Percentiles rank a stretch among this genome's conserved stretches.
Conservation (phyloP, 129 eudicot genomes). For the Escallonia herrerae region DNA sequence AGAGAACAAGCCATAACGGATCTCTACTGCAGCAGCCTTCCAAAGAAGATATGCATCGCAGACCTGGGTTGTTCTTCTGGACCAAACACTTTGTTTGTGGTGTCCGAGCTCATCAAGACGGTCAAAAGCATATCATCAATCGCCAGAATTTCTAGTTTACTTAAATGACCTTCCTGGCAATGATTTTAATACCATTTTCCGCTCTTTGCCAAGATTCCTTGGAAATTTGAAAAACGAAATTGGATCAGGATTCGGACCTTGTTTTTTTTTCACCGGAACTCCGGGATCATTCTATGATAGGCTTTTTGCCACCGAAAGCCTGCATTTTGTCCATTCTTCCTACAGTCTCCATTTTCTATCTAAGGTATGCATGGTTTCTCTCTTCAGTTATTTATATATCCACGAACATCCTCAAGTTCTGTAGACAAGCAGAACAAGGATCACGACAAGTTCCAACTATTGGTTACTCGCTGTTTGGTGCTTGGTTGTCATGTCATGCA, state of each 20-base stretch:
- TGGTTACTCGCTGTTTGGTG: too few species aligned
- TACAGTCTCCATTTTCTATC: conserved; percentile 85
- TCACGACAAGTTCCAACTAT: too few species aligned
- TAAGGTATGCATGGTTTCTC: too few species aligned
- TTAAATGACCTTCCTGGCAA: conserved; percentile 82
- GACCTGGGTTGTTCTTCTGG: conserved; percentile 88
- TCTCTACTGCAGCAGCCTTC: conserved; percentile 26
- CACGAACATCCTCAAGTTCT: too few species aligned
- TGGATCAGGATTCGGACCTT: conserved; percentile 22
- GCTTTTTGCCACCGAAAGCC: conserved; percentile 35
- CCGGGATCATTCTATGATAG: conserved; percentile 71
- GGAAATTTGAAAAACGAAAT: conserved; percentile 23
- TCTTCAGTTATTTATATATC: too few species aligned
- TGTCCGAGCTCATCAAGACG: conserved; percentile 32
- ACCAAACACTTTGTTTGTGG: conserved; percentile 52
- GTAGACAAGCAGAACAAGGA: too few species aligned
- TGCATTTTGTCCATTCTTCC: conserved; percentile 77
- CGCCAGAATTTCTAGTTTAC: conserved; percentile 52
- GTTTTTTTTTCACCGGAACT: conserved; percentile 48
- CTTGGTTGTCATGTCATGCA: too few species aligned
- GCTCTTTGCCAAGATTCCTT: conserved; percentile 32
- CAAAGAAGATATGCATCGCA: conserved; percentile 46
- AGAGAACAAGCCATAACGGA: conserved; percentile 43
- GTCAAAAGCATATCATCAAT: conserved; percentile 14
- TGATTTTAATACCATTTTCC: conserved; percentile 70